phyloP scores from a whole-genome alignment of 805 yeast species.

The Candida glaebosa region DNA sequence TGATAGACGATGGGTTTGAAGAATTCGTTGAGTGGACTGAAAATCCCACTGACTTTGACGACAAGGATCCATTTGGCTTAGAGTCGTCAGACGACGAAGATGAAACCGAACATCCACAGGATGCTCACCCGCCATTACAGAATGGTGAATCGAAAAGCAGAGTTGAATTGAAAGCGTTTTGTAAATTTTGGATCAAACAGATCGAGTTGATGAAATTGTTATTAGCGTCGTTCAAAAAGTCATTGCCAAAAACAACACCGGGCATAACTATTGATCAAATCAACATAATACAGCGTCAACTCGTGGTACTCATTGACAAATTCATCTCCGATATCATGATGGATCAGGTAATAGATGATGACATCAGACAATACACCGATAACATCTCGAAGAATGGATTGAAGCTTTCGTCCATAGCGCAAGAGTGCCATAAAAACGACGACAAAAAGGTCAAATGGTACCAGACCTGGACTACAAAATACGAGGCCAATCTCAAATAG shows the following conservation, averaged over 20 bases:
- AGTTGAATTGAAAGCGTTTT: conserved; percentile 33
- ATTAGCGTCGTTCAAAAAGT: conserved; percentile 54
- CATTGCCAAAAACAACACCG: conserved; percentile 44
- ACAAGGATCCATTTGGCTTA: conserved; percentile 53
- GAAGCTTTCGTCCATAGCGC: conserved; percentile 36
- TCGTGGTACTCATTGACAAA: conserved; percentile 53
- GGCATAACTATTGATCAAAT: conserved; percentile 49
- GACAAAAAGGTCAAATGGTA: conserved; percentile 59
- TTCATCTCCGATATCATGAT: conserved; percentile 55
- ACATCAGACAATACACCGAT: conserved; percentile 21
- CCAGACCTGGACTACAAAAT: conserved; percentile 48
- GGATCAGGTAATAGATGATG: conserved; percentile 40
- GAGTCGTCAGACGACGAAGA: conserved; percentile 32
- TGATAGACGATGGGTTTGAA: conserved; percentile 55
- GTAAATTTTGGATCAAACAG: conserved; percentile 49
- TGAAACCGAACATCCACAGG: conserved; percentile 16
- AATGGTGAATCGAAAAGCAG: conserved; percentile 18
- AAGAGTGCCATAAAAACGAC: conserved; percentile 45
- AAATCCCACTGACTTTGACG: conserved; percentile 47
- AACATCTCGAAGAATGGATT: conserved; percentile 24
- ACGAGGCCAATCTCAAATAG: background rate
- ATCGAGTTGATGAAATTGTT: conserved; percentile 56
- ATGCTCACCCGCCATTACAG: conserved; percentile 16
- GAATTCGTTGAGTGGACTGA: conserved; percentile 71
- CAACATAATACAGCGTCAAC: conserved; percentile 34